Evolutionary conservation across 2,329 filamentous ascomycete genomes (phyloP), one percentile per base, ranked within the genome.

Genomic region (Fusarium verrucosum): DNA sequence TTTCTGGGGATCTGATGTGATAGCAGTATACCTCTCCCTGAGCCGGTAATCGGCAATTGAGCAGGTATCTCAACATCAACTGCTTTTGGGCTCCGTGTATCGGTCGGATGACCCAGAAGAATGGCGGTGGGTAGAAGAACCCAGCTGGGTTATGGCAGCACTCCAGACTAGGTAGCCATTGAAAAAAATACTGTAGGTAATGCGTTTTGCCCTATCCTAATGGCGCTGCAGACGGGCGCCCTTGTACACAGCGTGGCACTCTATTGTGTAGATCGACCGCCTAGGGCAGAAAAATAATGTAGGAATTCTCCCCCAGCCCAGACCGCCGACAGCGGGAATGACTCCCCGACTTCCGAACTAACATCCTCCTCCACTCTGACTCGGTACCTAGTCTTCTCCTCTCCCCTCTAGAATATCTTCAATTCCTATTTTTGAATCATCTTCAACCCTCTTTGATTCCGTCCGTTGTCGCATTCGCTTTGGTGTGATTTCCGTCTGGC

Each of bases 311-410:
- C 59, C 55, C 58, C 43, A 65, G 58, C 57, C 57, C 42, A 65
- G 65, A 58, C 69, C 69, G 70, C 70, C 70, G 70, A 70, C 58
- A 69, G 66, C 65, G 65, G 62, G 63, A 66, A 49, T 71, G 69
- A 70, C 69, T 70, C 70, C 54, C 67, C 70, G 69, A 71, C 65
- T 71, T 50, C 69, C 69, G 70, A 65, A 57, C 45, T 52, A 44
- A 55, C 42, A 49, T 58, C 55, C 42, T 53, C 36, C 43, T 46
- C 45, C 42, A 50, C 46, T 58, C 42, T 63, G 65, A 56, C 55
- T 66, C 35, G 36, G 51, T 53, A 59, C 58, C 53, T 68, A 20
- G 55, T 42, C 45, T 44, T 35, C 38, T 47, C 52, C 37, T 32
- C 43, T 50, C 40, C 59, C 52, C 38, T 56, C 47, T 46, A 25